These are phyloP conservation scores for Fusarium tanahbumbuense DNA, from an alignment of 2,329 filamentous ascomycete genomes.

Conservation along the genomic window DNA sequence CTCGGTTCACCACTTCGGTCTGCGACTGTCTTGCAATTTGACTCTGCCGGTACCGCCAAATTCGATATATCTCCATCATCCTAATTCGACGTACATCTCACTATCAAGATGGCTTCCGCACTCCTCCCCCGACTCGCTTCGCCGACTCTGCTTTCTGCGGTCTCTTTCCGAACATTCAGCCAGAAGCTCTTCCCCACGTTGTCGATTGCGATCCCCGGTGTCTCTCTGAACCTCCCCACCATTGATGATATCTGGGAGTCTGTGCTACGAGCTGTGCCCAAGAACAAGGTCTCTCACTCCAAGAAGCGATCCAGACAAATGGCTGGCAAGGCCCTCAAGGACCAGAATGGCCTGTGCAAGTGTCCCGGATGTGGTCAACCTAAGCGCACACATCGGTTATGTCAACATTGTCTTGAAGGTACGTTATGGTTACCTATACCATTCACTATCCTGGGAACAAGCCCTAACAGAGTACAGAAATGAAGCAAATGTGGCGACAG, in stretches of 20 bases:
- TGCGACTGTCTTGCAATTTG: background rate
- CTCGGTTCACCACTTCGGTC: background rate
- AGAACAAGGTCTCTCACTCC: constrained; percentile 98
- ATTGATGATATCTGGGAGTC: constrained; percentile 91
- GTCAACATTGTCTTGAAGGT: constrained; percentile 88
- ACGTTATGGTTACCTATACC: constrained; percentile 37
- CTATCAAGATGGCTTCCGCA: constrained; percentile 61
- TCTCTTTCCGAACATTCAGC: constrained; percentile 60
- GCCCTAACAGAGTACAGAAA: constrained; percentile 52
- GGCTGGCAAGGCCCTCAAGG: constrained; percentile 94
- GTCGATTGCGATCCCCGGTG: constrained; percentile 68
- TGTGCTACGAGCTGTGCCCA: constrained; percentile 90
- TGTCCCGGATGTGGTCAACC: constrained; percentile 89
- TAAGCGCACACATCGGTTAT: constrained; percentile 91
- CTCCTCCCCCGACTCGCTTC: constrained; percentile 68
- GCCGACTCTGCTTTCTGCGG: constrained; percentile 54
- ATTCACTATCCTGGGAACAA: background rate
- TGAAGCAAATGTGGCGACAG: constrained; percentile 59
- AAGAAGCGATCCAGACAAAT: constrained; percentile 94
- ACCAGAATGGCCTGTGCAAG: constrained; percentile 86
- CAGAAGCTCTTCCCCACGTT: constrained; percentile 64
- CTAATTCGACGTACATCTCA: constrained; percentile 11
- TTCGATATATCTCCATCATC: constrained; percentile 21
- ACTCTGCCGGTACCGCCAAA: constrained; percentile 21
- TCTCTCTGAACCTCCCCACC: constrained; percentile 66